Percentiles rank a stretch among this genome's conserved stretches.
Conservation (phyloP, 768 basidiomycete species). For the Gloeopeniophorella convolvens region DNA sequence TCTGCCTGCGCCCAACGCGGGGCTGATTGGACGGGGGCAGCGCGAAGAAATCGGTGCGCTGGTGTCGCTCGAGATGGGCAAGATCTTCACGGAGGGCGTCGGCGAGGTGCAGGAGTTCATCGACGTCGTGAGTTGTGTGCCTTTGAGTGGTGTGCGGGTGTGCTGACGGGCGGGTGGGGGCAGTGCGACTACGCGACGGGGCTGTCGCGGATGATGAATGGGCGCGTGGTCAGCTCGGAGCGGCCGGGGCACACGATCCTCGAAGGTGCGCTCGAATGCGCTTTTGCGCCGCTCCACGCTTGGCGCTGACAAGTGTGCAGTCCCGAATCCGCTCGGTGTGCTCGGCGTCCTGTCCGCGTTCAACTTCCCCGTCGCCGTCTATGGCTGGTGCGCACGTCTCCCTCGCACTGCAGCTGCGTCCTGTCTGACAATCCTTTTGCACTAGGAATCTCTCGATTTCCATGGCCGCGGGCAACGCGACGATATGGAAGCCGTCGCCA, state of each 20-base stretch:
- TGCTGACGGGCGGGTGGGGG: not conserved
- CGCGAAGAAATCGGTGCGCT: slow-evolving; percentile 74
- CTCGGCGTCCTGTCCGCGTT: slow-evolving; percentile 80
- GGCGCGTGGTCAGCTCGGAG: slow-evolving; percentile 81
- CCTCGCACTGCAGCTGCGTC: slow-evolving; percentile 7
- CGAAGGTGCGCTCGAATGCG: slow-evolving; percentile 78
- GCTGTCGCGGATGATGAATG: slow-evolving; percentile 91
- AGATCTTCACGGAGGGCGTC: slow-evolving; percentile 84
- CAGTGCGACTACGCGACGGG: slow-evolving; percentile 95
- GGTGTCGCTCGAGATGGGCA: slow-evolving; percentile 85
- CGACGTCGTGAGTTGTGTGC: slow-evolving; percentile 64
- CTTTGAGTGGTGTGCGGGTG: not conserved
- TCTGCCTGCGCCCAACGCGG: slow-evolving; percentile 16
- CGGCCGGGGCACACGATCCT: slow-evolving; percentile 86
- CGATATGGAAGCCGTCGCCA: slow-evolving; percentile 92
- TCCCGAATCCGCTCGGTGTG: slow-evolving; percentile 83
- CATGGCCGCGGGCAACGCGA: slow-evolving; percentile 85
- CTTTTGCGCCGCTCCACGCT: too few relatives aligned
- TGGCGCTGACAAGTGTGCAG: too few relatives aligned
- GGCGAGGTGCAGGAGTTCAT: slow-evolving; percentile 96
- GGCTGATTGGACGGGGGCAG: too few relatives aligned
- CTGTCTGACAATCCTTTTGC: too few relatives aligned
- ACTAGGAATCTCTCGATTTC: slow-evolving; percentile 93
- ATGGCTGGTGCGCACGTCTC: slow-evolving; percentile 60
- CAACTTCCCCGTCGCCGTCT: slow-evolving; percentile 94